Percentiles rank a stretch among this genome's conserved stretches.
These are phyloP conservation scores for Phytophthora boehmeriae DNA, from an alignment of 352 stramenopile genomes.

Conservation along the genomic window DNA sequence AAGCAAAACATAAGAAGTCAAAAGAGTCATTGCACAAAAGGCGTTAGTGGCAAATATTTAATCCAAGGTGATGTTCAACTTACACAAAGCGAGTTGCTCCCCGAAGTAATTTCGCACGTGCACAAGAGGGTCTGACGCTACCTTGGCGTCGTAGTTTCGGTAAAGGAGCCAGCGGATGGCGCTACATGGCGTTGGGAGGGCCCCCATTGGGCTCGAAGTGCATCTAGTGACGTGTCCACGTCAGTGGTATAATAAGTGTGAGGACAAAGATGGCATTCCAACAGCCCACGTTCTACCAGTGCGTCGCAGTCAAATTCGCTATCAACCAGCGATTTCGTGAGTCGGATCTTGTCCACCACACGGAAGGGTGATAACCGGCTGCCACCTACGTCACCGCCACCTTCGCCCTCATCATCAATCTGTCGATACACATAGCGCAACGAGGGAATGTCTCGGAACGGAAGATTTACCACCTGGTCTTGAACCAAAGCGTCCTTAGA, in stretches of 20 bases:
- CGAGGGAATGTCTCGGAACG: slow-evolving; percentile 53
- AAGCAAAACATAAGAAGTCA: neutral
- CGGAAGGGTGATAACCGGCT: slow-evolving; percentile 61
- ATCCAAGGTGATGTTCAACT: slow-evolving; percentile 17
- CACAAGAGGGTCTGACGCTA: slow-evolving; percentile 48
- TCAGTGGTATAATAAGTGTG: slow-evolving; percentile 66
- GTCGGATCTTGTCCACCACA: slow-evolving; percentile 75
- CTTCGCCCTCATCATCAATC: slow-evolving; percentile 48
- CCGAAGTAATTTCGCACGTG: slow-evolving; percentile 85
- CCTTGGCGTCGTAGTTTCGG: neutral
- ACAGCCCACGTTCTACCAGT: slow-evolving; percentile 51
- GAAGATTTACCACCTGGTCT: slow-evolving; percentile 41
- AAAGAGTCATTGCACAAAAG: slow-evolving; percentile 2
- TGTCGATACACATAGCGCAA: slow-evolving; percentile 75
- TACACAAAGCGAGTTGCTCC: slow-evolving; percentile 80
- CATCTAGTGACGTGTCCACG: slow-evolving; percentile 74
- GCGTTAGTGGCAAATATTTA: neutral
- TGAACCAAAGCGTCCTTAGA: slow-evolving; percentile 12
- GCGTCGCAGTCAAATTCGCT: slow-evolving; percentile 75
- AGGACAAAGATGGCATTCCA: slow-evolving; percentile 59
- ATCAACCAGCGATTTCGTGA: slow-evolving; percentile 77
- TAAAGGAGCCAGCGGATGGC: slow-evolving; percentile 22
- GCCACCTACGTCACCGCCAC: slow-evolving; percentile 17
- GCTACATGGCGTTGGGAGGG: slow-evolving; percentile 33
- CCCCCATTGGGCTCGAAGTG: slow-evolving; percentile 62